Evolutionary conservation across 1,284 basidiomycete genomes (phyloP).

Genomic region (Gomphus bonarii): DNA sequence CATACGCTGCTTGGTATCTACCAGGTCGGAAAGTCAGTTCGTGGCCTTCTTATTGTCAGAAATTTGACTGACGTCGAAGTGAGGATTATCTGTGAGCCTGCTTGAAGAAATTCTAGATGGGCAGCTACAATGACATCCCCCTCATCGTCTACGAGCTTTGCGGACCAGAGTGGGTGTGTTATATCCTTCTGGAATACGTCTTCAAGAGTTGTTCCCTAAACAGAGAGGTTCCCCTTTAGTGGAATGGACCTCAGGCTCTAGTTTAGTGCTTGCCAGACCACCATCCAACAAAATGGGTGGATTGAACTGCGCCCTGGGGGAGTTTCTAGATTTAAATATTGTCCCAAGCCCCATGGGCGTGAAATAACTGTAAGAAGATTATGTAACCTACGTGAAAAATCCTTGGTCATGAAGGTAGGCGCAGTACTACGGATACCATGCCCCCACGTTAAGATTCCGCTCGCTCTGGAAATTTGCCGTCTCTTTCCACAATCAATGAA

Average conservation of each 20-base stretch:
- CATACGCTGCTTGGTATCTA: slow-evolving; percentile 56
- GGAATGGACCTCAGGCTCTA: slow-evolving; percentile 16
- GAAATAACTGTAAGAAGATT: too few species aligned
- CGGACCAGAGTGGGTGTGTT: slow-evolving; percentile 58
- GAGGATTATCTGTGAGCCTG: slow-evolving; percentile 49
- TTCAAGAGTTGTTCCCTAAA: slow-evolving; percentile 61
- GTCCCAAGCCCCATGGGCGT: not conserved
- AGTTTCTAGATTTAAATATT: not conserved
- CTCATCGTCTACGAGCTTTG: slow-evolving; percentile 41
- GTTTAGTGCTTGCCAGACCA: slow-evolving; percentile 34
- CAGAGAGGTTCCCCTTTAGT: not conserved
- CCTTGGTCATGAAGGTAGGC: too few species aligned
- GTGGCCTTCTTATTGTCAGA: not conserved
- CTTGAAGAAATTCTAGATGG: slow-evolving; percentile 49
- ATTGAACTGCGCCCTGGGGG: slow-evolving; percentile 1
- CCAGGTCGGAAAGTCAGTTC: not conserved
- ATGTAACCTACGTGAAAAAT: too few species aligned
- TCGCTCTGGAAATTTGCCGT: too few species aligned
- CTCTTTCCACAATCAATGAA: too few species aligned
- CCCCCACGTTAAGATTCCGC: too few species aligned
- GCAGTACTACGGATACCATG: too few species aligned
- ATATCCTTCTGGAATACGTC: slow-evolving; percentile 41
- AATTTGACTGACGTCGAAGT: slow-evolving; percentile 45
- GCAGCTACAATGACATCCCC: slow-evolving; percentile 42
- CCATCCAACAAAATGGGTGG: slow-evolving; percentile 43